Base-by-base conservation (phyloP, 768 basidiomycete species). In the Boletus sp. region DNA sequence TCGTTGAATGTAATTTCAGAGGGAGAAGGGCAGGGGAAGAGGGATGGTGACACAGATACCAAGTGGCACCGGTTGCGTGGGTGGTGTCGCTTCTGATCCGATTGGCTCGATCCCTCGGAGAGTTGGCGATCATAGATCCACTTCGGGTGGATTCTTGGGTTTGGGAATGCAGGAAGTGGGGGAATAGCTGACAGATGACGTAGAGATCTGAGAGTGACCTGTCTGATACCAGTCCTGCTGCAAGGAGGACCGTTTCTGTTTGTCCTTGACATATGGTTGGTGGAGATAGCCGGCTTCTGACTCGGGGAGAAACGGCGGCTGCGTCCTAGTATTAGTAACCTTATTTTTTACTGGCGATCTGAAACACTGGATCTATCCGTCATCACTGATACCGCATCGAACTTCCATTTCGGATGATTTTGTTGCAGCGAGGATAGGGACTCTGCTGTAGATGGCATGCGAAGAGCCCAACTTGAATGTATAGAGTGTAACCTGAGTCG, bases 1-100 rank as follows among this genome's bases (percentile, higher is more conserved):
- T 92, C 9, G 79, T 92, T 14, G 92, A 93, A 62, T 90, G 86
- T 66, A 93, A 93, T 67, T 92, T 82, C 68, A 75, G 79, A 58
- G 86, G 84, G 42, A 69, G 78, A 54, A 72, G 52, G 47, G 46
- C 39, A 9, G 76, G 77, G 1, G 75, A 78, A 58, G 79, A 80
- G 60, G 78, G 79, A 2, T 78, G 76, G 77, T 51, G 20, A 53
- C 36, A 42, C 37, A 37, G 35, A 44, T 40, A 9, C 24, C 5
- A 17, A 12, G 11, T 7, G 20, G 12, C 40, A 20, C n/a, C 18
- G 50, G 30, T 17, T 15, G 32, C 32, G 41, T 35, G 7, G 14
- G 10, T 32, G 28, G 4, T 32, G 20, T 52, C 40, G 6, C 14
- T 35, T 14, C 20, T 33, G 54, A 30, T 18, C 7, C 18, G 29